phyloP scores from a whole-genome alignment of 129 eudicot species.

The Sambucus nigra region DNA sequence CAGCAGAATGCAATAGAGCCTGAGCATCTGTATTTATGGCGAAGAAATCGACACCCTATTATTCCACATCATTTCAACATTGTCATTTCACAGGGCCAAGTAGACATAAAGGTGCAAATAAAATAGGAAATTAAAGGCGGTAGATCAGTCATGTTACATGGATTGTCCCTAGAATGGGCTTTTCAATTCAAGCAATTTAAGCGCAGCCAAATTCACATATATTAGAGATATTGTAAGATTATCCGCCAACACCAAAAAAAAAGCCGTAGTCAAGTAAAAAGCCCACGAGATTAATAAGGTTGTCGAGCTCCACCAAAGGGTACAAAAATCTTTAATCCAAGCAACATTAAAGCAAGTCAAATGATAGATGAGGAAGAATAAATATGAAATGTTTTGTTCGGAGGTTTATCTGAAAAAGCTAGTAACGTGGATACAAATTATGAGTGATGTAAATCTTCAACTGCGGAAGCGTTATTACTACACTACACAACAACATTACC shows the following conservation, averaged over 20 bases:
- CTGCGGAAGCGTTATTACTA: no score
- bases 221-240: no score
- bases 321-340: no score
- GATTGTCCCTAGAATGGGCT: not conserved
- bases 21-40: constrained; percentile 92
- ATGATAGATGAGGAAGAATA: no score
- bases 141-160: not conserved
- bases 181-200: not conserved
- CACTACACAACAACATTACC: no score
- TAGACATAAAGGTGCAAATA: not conserved
- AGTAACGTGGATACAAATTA: not conserved
- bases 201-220: no score
- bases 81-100: constrained; percentile 9
- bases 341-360: not conserved
- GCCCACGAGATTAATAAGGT: not conserved
- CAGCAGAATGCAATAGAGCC: constrained; percentile 71
- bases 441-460: no score
- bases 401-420: not conserved
- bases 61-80: constrained; percentile 15
- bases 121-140: not conserved
- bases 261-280: not conserved
- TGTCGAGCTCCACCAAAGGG: not conserved
- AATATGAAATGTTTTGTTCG: not conserved
- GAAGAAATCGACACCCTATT: constrained; percentile 84
- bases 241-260: no score